These are phyloP conservation scores for Scutellaria minor DNA, from an alignment of 257 asterid genomes.

Conservation along the genomic window DNA sequence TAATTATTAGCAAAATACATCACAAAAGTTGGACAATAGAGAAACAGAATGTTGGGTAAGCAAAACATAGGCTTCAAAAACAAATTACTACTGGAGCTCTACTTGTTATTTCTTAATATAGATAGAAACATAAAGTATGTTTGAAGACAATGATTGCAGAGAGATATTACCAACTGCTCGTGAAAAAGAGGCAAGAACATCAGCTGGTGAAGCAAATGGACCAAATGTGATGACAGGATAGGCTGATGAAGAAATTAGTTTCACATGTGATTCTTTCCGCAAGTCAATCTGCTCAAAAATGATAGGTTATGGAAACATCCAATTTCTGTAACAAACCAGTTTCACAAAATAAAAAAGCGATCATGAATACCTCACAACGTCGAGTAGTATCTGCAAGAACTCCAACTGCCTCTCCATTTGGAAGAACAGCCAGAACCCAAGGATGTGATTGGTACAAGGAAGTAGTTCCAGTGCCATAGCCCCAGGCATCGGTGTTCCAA, in stretches of 20 bases:
- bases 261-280: slow-evolving; percentile 65
- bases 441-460: slow-evolving; percentile 99
- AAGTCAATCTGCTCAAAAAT: slow-evolving; percentile 73
- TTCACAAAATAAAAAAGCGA: slow-evolving; percentile 21
- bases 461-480: slow-evolving; percentile 88
- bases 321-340: slow-evolving; percentile 13
- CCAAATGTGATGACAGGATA: slow-evolving; percentile 89
- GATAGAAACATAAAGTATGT: slow-evolving; percentile 1
- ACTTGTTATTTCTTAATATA: neutral
- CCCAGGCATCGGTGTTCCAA: slow-evolving; percentile 98
- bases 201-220: slow-evolving; percentile 86
- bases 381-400: slow-evolving; percentile 93
- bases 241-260: slow-evolving; percentile 60
- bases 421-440: slow-evolving; percentile 91
- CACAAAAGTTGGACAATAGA: slow-evolving; percentile 12
- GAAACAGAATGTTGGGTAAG: neutral
- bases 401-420: slow-evolving; percentile 86
- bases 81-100: neutral
- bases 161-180: slow-evolving; percentile 75
- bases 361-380: slow-evolving; percentile 79
- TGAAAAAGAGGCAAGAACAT: slow-evolving; percentile 77
- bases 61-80: slow-evolving; percentile 19
- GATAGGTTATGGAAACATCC: slow-evolving; percentile 29
- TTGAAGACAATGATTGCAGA: slow-evolving; percentile 25
- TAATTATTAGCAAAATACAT: neutral